A percentile compares a stretch with the other conserved stretches of the same genome.
These are phyloP conservation scores for Paxillus rubicundulus DNA, from an alignment of 768 basidiomycete genomes.

Conservation along the genomic window DNA sequence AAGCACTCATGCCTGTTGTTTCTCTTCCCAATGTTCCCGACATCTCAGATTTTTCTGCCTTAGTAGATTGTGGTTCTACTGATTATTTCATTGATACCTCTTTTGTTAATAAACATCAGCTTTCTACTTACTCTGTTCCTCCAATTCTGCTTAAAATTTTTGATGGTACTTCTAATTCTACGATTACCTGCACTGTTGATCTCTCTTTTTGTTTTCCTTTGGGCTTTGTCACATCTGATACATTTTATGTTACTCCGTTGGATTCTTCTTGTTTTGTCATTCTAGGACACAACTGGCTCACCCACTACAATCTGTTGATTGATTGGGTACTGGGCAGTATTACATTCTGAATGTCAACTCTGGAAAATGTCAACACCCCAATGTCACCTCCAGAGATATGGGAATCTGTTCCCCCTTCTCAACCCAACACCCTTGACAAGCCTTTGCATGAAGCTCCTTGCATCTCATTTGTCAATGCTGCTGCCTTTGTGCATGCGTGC, in stretches of 20 bases:
- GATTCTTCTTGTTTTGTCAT: too few relatives aligned
- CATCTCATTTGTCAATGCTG: too few relatives aligned
- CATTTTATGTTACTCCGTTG: too few relatives aligned
- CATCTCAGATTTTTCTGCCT: not conserved
- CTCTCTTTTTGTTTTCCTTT: not conserved
- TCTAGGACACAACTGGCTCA: too few relatives aligned
- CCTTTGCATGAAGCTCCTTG: too few relatives aligned
- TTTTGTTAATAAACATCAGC: not conserved
- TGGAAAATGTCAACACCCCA: too few relatives aligned
- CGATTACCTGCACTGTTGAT: not conserved
- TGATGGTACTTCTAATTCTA: not conserved
- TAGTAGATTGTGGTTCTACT: not conserved
- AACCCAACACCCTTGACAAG: too few relatives aligned
- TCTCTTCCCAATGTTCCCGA: not conserved
- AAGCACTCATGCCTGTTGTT: not conserved
- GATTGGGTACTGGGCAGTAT: conserved; percentile 13
- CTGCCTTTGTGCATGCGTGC: too few relatives aligned
- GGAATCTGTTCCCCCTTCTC: too few relatives aligned
- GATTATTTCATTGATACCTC: not conserved
- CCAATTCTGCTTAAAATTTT: not conserved
- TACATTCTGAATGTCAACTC: not conserved
- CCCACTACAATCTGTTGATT: too few relatives aligned
- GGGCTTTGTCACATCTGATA: not conserved
- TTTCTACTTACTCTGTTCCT: not conserved
- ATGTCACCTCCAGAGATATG: not conserved